Percentiles rank a stretch among this genome's conserved stretches.
These are phyloP conservation scores for Dinochytrium kinnereticum DNA, from an alignment of 371 early-diverging fungal species.

Conservation along the genomic window DNA sequence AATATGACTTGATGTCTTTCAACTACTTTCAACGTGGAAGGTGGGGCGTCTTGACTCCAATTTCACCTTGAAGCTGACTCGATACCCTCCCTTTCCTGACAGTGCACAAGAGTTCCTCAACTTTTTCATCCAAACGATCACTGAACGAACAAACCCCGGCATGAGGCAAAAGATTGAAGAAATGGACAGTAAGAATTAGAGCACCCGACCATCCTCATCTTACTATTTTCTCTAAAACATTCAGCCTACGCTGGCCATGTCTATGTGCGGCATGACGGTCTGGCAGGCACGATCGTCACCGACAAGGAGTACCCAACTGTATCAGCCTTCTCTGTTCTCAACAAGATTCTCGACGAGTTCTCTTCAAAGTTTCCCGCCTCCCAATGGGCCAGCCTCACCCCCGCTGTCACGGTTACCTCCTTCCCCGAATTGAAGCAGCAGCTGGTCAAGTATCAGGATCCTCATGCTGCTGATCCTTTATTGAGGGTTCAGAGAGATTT, in stretches of 20 bases:
- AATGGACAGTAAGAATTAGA: slow-evolving; percentile 61
- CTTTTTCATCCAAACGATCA: slow-evolving; percentile 83
- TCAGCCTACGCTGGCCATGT: slow-evolving; percentile 85
- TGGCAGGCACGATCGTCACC: slow-evolving; percentile 80
- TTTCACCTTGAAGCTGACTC: background rate
- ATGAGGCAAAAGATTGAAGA: slow-evolving; percentile 87
- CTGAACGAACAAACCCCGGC: slow-evolving; percentile 83
- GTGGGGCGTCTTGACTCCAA: slow-evolving; percentile 50
- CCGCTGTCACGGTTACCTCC: slow-evolving; percentile 45
- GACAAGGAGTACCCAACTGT: slow-evolving; percentile 93
- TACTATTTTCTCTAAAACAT: background rate
- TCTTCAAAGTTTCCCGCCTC: slow-evolving; percentile 65
- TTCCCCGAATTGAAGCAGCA: slow-evolving; percentile 79
- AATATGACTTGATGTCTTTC: slow-evolving; percentile 81
- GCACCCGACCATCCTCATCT: slow-evolving; percentile 13
- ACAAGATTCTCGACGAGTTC: slow-evolving; percentile 90
- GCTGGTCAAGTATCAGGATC: slow-evolving; percentile 87
- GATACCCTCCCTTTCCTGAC: background rate
- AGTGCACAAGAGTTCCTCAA: slow-evolving; percentile 91
- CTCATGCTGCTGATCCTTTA: slow-evolving; percentile 91
- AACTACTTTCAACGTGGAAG: slow-evolving; percentile 87
- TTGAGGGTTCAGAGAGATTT: slow-evolving; percentile 96
- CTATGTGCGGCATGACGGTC: slow-evolving; percentile 73
- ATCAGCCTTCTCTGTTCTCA: slow-evolving; percentile 86
- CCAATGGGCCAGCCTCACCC: slow-evolving; percentile 54